Base-by-base conservation (phyloP, 2,329 filamentous ascomycete genomes). In the Paracamarosporium sp. region DNA sequence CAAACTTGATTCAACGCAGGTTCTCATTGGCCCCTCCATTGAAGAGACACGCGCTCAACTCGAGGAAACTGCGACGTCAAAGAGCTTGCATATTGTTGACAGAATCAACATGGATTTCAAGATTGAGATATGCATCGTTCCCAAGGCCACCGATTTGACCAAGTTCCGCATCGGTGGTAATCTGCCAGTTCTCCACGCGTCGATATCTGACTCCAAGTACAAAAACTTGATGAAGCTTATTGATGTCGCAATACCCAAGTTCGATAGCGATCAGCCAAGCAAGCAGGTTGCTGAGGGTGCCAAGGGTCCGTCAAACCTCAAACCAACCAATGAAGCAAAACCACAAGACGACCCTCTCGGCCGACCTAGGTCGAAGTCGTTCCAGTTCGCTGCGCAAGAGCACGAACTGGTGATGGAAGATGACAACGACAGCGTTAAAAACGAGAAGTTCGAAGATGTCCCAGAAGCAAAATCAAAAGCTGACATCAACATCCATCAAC, bases 41-140 rank as follows among this genome's bases (percentile, higher is more conserved):
- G 90, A 96, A 53, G 91, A 92, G 63, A 95, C 96, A 0, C 95
- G 94, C 72, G 84, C 88, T 4, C 92, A 97, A 66, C 82, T 99
- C 3, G 84, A 85, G 12, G 83, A 87, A 27, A 85, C 86, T 61
- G 86, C 89, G 25, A 86, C 90, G 6, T 82, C 84, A 1, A 89
- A 89, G 55, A 88, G 89, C 61, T 84, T 96, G 64, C 94, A 98
- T 73, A 88, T 99, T 53, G 92, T 99, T 33, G 94, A 99, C 75
- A 89, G 92, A 64, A 99, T 99, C 80, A 99, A 97, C 66, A 91
- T 99, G 67, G 92, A 98, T 74, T 98, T 99, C 74, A 88, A 93
- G 11, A 87, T 99, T n/a, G 93, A 97, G 74, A 90, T 91, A 20
- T 99, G 93, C 7, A 99, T 99, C 65, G 82, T 99, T n/a, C 95